Base-by-base conservation (phyloP, 2,329 filamentous ascomycete genomes). In the Monilinia vaccinii-corymbosi region DNA sequence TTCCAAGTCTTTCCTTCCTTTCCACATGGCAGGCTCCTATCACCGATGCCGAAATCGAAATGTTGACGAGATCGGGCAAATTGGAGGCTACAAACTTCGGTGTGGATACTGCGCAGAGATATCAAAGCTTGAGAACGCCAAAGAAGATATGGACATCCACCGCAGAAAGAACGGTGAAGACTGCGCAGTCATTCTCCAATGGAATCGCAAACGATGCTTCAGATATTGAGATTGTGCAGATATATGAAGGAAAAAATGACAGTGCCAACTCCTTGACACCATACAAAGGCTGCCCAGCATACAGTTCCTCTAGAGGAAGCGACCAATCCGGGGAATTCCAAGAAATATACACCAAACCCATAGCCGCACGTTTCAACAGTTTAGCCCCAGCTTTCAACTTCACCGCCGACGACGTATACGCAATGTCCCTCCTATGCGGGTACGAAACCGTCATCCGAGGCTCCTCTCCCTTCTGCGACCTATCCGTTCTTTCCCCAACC, bases 221-320 rank as follows among this genome's bases (percentile, higher is more conserved):
- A 34, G 70, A 74, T 57, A 77, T 79, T 18, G 61, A 76, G 32
- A 69, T 78, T 8, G 72, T 78, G 4, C 67, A 76, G 58, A 69
- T 81, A 21, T 74, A 72, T 23, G 79, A 81, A 67, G 74, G 75
- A 60, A 66, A 76, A 60, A 72, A 79, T 44, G 71, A 75, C 8
- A 79, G 78, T 13, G 79, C 79, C 0, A 73, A 81, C 64, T 78
- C 76, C n/a, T 70, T 82, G 67, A 82, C 79, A 1, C 79, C 79
- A 1, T 81, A 81, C 70, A 72, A 77, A 65, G 73, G 74, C n/a
- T 82, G 79, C 65, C 76, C 78, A 16, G 77, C 75, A 48, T 82
- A 81, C 68, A 78, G 74, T 62, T 76, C 75, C 1, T 78, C 76
- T 6, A 73, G 73, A 46, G 79, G 79, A 25, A 78, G 75, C 60